A percentile compares a stretch with the other conserved stretches of the same genome.
phyloP scores from a whole-genome alignment of 2,329 filamentous ascomycete species.

The Tetracladium maxilliforme region DNA sequence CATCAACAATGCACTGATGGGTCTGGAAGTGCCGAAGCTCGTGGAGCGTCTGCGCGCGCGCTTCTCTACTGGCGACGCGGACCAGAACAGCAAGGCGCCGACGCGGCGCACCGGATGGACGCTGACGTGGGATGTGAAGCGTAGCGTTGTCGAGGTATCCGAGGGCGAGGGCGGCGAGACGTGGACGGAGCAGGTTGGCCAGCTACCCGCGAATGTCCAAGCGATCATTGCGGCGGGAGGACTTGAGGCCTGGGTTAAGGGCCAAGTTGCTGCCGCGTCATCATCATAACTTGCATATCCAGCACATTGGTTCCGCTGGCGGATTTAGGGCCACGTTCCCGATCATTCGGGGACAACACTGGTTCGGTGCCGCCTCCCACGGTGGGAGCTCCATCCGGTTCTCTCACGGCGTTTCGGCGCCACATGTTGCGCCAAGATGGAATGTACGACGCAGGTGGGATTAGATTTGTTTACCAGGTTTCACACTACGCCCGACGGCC shows the following conservation, averaged over 20 bases:
- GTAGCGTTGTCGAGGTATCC: conserved; percentile 54
- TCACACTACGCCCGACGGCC: too few relatives aligned
- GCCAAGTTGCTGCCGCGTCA: conserved; percentile 32
- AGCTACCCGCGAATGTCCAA: conserved; percentile 75
- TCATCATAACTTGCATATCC: too few relatives aligned
- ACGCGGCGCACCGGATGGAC: conserved; percentile 74
- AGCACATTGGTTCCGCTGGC: too few relatives aligned
- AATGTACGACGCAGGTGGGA: too few relatives aligned
- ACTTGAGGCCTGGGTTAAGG: conserved; percentile 71
- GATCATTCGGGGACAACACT: too few relatives aligned
- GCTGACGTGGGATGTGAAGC: conserved; percentile 64
- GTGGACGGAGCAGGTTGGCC: conserved; percentile 73
- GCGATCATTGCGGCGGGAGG: conserved; percentile 69
- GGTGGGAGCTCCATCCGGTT: too few relatives aligned
- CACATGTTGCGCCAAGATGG: too few relatives aligned
- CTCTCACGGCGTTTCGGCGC: too few relatives aligned
- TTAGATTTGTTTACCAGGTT: too few relatives aligned
- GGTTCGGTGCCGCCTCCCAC: too few relatives aligned
- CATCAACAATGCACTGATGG: conserved; percentile 68
- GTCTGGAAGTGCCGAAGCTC: conserved; percentile 53
- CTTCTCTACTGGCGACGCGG: conserved; percentile 25
- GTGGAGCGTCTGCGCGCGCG: conserved; percentile 49
- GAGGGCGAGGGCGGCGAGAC: conserved; percentile 51
- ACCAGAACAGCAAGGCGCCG: conserved; percentile 34
- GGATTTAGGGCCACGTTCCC: too few relatives aligned